Evolutionary conservation across 177 flowering plant species (phyloP).

Genomic region (Tripterygium wilfordii): DNA sequence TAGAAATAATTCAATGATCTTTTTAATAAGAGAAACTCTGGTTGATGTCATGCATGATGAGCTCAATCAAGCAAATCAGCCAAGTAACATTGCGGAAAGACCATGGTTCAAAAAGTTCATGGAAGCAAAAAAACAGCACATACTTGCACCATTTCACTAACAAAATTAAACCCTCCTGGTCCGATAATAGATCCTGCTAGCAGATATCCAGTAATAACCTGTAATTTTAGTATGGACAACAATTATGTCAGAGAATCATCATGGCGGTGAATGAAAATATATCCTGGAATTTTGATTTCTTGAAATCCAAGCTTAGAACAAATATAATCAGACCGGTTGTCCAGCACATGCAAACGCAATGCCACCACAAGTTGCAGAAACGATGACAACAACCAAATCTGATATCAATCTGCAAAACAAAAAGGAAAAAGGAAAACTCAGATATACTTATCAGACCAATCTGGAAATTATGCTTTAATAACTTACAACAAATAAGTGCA

Average conservation of each 20-base stretch:
- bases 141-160: constrained; percentile 98
- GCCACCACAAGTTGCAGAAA: constrained; percentile 94
- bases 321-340: constrained; percentile 66
- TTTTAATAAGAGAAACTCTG: too few species aligned
- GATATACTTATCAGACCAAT: background rate
- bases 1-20: too few species aligned
- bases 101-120: background rate
- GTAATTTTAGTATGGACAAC: constrained; percentile 13
- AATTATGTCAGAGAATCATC: background rate
- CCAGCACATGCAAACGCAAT: constrained; percentile 95
- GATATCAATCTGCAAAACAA: constrained; percentile 65
- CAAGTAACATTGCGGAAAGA: background rate
- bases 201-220: constrained; percentile 97
- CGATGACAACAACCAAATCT: constrained; percentile 87
- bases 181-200: constrained; percentile 96
- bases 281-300: constrained; percentile 1
- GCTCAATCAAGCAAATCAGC: too few species aligned
- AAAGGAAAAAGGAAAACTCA: constrained; percentile 2
- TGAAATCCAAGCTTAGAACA: background rate
- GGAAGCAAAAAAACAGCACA: constrained; percentile 12
- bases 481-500: constrained; percentile 4
- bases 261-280: background rate
- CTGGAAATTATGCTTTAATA: background rate
- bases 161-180: constrained; percentile 89
- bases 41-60: too few species aligned